These are phyloP conservation scores for Hibiscus tridactylites DNA, from an alignment of 345 rosid genomes.

Conservation along the genomic window DNA sequence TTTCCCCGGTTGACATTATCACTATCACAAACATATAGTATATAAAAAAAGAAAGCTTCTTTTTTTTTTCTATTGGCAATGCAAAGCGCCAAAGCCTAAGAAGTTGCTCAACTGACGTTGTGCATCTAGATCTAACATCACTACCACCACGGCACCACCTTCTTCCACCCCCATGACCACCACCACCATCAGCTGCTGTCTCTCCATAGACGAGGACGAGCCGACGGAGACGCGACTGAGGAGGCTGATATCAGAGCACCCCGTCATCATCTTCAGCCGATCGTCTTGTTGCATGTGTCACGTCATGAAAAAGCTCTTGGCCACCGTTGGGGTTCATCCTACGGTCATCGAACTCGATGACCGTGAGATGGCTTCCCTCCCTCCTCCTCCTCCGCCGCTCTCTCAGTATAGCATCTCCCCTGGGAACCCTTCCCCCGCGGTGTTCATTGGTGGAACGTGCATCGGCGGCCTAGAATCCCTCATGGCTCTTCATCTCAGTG, in stretches of 20 bases:
- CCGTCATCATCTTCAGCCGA: slow-evolving; percentile 81
- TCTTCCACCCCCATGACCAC: slow-evolving; percentile 14
- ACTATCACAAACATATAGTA: neutral
- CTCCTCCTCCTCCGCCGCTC: slow-evolving; percentile 10
- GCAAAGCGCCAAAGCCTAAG: slow-evolving; percentile 75
- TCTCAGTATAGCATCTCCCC: slow-evolving; percentile 12
- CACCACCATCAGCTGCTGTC: slow-evolving; percentile 20
- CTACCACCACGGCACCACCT: neutral
- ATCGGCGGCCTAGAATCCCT: slow-evolving; percentile 92
- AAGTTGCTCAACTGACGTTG: slow-evolving; percentile 41
- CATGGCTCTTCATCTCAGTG: slow-evolving; percentile 78
- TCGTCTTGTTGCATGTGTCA: slow-evolving; percentile 96
- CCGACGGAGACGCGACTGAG: slow-evolving; percentile 62
- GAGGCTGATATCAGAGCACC: slow-evolving; percentile 87
- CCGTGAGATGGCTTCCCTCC: slow-evolving; percentile 70
- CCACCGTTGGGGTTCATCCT: slow-evolving; percentile 75
- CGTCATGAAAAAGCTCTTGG: slow-evolving; percentile 81
- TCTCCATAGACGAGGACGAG: slow-evolving; percentile 79
- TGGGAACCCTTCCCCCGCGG: slow-evolving; percentile 36
- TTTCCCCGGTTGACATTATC: slow-evolving; percentile 23
- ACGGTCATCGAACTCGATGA: slow-evolving; percentile 89
- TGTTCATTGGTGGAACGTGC: slow-evolving; percentile 74
- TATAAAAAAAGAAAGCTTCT: neutral
- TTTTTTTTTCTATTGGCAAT: slow-evolving; percentile 27
- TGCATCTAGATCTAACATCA: slow-evolving; percentile 38